Conservation (phyloP, 306 rosid species). For the Casuarina cunninghamiana region DNA sequence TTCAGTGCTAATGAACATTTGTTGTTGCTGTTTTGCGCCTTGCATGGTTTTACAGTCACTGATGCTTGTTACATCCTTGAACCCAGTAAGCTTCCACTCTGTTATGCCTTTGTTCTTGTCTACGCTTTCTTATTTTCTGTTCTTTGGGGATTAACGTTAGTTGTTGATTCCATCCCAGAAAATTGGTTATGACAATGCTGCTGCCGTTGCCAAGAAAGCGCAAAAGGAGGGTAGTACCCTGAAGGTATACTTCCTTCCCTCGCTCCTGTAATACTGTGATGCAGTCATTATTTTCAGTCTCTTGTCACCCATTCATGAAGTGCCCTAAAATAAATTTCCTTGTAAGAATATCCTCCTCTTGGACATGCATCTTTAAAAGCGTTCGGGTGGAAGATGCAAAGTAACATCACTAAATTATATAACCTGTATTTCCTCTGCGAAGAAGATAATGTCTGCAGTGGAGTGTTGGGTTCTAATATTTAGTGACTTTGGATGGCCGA, state of each 20-base stretch:
- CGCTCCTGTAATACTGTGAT: too few relatives aligned
- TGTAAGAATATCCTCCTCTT: too few relatives aligned
- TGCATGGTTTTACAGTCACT: conserved; percentile 68
- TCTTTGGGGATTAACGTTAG: conserved; percentile 19
- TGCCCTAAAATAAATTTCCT: too few relatives aligned
- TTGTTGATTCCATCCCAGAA: conserved; percentile 52
- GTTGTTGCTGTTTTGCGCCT: conserved; percentile 28
- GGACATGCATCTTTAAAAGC: too few relatives aligned
- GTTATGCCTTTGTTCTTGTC: not conserved
- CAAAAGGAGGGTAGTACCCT: conserved; percentile 94
- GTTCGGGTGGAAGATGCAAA: not conserved
- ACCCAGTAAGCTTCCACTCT: conserved; percentile 68
- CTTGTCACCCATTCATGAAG: too few relatives aligned
- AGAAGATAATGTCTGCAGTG: conserved; percentile 14
- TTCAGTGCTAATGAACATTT: conserved; percentile 37
- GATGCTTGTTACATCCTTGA: conserved; percentile 95
- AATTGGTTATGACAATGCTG: conserved; percentile 99
- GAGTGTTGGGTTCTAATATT: conserved; percentile 14
- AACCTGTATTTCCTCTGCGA: not conserved
- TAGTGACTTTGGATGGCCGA: conserved; percentile 11
- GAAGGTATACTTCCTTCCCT: conserved; percentile 54
- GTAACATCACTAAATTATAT: conserved; percentile 8
- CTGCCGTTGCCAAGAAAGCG: conserved; percentile 97
- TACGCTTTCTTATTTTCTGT: not conserved
- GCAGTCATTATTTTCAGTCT: too few relatives aligned